These are phyloP conservation scores for Turritis glabra DNA, from an alignment of 345 rosid species.

Conservation along the genomic window DNA sequence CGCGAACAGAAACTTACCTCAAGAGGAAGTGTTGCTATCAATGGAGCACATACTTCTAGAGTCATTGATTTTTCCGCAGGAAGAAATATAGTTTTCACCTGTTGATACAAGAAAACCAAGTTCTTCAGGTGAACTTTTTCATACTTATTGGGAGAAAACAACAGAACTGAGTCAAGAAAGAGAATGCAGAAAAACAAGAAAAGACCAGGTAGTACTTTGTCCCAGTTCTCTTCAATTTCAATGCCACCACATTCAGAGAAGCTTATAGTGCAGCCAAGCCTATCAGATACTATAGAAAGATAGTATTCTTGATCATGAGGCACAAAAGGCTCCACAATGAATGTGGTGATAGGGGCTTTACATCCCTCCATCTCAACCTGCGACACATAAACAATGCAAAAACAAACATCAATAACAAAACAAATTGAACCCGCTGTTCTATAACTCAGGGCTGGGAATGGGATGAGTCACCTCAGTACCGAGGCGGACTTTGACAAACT, in stretches of 20 bases:
- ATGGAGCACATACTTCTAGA: constrained; percentile 77
- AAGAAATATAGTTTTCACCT: constrained; percentile 85
- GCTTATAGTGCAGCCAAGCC: constrained; percentile 86
- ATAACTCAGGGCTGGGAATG: not conserved
- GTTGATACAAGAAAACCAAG: constrained; percentile 24
- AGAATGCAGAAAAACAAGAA: constrained; percentile 3
- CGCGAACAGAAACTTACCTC: constrained; percentile 53
- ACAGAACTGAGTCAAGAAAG: not conserved
- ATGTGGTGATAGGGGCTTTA: constrained; percentile 88
- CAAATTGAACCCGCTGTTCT: not conserved
- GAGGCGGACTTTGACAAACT: constrained; percentile 84
- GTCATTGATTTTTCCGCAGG: constrained; percentile 75
- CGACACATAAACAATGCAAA: not conserved
- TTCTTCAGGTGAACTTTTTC: too few species aligned
- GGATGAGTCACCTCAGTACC: constrained; percentile 67
- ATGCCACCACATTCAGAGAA: constrained; percentile 98
- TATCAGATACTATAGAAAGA: constrained; percentile 81
- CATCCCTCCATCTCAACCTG: constrained; percentile 96
- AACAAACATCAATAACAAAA: not conserved
- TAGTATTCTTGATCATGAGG: constrained; percentile 91
- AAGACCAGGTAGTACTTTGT: constrained; percentile 54
- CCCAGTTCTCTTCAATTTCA: constrained; percentile 99
- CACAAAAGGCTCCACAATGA: constrained; percentile 92
- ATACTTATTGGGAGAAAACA: not conserved
- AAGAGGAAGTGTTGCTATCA: constrained; percentile 94